Conservation (phyloP, 2,329 filamentous ascomycete species). For the Fusarium domesticum region DNA sequence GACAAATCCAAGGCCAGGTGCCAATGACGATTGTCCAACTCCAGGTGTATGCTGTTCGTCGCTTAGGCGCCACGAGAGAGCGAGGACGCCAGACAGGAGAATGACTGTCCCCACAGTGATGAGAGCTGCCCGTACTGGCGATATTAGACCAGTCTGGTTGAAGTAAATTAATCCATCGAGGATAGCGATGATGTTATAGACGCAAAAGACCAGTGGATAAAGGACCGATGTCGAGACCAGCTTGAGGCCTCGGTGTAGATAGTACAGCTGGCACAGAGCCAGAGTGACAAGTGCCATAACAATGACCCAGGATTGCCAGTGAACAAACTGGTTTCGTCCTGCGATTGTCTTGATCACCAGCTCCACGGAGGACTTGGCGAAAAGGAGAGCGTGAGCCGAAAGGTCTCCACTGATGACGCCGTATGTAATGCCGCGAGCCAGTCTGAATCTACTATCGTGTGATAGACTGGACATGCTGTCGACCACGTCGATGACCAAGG, state of each 20-base stretch:
- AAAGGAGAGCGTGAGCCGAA: constrained; percentile 86
- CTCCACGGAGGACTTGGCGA: constrained; percentile 96
- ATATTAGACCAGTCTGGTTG: constrained; percentile 77
- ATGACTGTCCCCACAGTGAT: constrained; percentile 86
- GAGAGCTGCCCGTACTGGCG: constrained; percentile 70
- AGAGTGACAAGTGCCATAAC: constrained; percentile 76
- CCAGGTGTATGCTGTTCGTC: constrained; percentile 65
- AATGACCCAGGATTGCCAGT: constrained; percentile 93
- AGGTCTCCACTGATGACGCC: constrained; percentile 88
- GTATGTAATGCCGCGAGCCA: constrained; percentile 80
- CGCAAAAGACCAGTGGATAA: constrained; percentile 96
- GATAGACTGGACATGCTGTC: constrained; percentile 51
- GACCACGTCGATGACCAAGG: constrained; percentile 59
- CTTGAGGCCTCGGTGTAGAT: constrained; percentile 89
- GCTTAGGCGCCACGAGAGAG: constrained; percentile 88
- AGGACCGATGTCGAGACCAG: constrained; percentile 92
- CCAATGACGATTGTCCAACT: constrained; percentile 65
- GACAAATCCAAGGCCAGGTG: constrained; percentile 78
- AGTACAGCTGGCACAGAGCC: constrained; percentile 89
- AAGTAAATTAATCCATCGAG: constrained; percentile 97
- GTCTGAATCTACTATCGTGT: constrained; percentile 64
- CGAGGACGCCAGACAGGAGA: constrained; percentile 81
- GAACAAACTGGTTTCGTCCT: constrained; percentile 86
- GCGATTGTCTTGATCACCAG: constrained; percentile 84
- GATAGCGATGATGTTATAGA: constrained; percentile 99